These are phyloP conservation scores for Epithemia pelagica DNA, from an alignment of 108 stramenopile genomes.

Conservation along the genomic window DNA sequence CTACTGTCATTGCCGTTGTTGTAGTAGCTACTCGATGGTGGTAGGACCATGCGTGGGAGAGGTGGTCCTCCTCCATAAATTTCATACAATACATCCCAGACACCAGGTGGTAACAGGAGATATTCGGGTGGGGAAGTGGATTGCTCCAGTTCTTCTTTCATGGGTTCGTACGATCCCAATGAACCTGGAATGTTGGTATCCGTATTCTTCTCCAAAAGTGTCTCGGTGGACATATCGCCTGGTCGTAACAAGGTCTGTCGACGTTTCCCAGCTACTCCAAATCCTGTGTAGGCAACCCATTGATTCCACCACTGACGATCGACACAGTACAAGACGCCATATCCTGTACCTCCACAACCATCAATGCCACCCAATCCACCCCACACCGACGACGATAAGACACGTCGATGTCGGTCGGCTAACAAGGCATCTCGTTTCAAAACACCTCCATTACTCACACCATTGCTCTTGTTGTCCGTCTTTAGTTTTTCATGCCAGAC, in stretches of 20 bases:
- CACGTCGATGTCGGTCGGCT: neutral
- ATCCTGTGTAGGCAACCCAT: conserved; percentile 71
- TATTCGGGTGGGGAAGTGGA: conserved; percentile 36
- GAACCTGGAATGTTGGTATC: conserved; percentile 41
- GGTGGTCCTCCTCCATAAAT: conserved; percentile 87
- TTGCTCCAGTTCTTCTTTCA: conserved; percentile 34
- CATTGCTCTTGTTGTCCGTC: conserved; percentile 7
- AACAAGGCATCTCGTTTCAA: neutral
- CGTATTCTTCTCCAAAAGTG: conserved; percentile 54
- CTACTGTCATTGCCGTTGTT: too few species aligned
- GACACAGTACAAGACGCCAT: conserved; percentile 75
- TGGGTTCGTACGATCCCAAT: conserved; percentile 68
- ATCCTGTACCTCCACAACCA: conserved; percentile 62
- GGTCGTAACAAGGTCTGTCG: conserved; percentile 33
- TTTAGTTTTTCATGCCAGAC: neutral
- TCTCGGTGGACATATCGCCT: conserved; percentile 54
- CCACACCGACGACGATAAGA: conserved; percentile 26
- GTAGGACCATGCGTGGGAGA: conserved; percentile 61
- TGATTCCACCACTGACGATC: conserved; percentile 76
- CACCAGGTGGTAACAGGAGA: conserved; percentile 65
- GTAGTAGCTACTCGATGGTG: neutral
- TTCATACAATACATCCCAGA: conserved; percentile 85
- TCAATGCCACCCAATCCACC: conserved; percentile 80
- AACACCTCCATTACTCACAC: neutral
- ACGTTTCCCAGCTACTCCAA: conserved; percentile 33